A percentile compares a stretch with the other conserved stretches of the same genome.
phyloP scores from a whole-genome alignment of 2,329 filamentous ascomycete species.

The Cryphonectria japonica region DNA sequence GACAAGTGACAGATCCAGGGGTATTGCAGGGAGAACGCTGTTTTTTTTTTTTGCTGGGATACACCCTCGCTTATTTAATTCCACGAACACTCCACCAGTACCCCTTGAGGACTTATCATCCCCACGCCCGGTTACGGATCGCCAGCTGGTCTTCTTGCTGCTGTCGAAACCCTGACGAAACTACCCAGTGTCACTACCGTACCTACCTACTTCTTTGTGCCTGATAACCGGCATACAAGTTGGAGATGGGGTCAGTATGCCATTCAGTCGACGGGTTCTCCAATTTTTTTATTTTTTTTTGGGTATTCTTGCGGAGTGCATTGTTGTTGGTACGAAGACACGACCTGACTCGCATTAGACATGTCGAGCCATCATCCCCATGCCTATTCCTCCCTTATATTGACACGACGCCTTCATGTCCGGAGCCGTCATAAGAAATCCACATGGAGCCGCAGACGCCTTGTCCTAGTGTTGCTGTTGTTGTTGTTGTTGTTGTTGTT shows the following conservation, averaged over 20 bases:
- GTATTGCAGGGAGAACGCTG: background rate
- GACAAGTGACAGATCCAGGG: conserved; percentile 9
- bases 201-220: background rate
- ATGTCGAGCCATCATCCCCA: background rate
- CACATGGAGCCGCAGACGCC: background rate
- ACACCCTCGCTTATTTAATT: background rate
- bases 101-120: conserved; percentile 15
- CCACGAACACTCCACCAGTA: conserved; percentile 9
- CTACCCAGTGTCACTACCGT: conserved; percentile 15
- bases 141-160: conserved; percentile 12
- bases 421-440: background rate
- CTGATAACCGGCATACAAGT: background rate
- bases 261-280: background rate
- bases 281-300: background rate
- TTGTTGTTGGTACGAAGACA: background rate
- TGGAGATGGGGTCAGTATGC: background rate
- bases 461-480: background rate
- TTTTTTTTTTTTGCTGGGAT: background rate
- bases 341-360: background rate
- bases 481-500: background rate
- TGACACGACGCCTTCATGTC: conserved; percentile 6
- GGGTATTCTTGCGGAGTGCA: background rate
- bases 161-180: conserved; percentile 29
- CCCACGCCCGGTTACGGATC: conserved; percentile 24
- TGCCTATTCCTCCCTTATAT: background rate